Evolutionary conservation across 2,329 filamentous ascomycete genomes (phyloP).

Genomic region (Parascedosporium putredinis): DNA sequence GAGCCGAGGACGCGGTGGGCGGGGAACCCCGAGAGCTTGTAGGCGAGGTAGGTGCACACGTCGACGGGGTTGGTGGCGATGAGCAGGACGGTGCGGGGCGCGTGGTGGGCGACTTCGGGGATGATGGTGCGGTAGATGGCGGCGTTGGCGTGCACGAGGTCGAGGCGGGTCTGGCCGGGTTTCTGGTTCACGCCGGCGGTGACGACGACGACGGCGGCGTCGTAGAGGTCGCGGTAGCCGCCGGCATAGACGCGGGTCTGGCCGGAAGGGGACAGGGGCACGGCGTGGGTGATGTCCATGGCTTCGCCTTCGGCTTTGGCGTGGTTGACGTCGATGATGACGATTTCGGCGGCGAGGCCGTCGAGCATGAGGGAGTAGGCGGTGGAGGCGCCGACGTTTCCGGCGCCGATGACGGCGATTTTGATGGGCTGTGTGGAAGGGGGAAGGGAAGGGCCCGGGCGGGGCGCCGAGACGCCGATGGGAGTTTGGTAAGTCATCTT

Average conservation of each 20-base stretch:
- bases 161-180: conserved; percentile 21
- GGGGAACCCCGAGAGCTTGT: conserved; percentile 19
- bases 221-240: conserved; percentile 18
- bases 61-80: conserved; percentile 23
- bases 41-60: conserved; percentile 19
- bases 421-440: conserved; percentile 15
- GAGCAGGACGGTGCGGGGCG: conserved; percentile 20
- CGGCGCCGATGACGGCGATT: conserved; percentile 14
- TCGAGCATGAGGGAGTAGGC: conserved; percentile 20
- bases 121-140: conserved; percentile 18
- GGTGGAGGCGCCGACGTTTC: conserved; percentile 21
- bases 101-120: conserved; percentile 17
- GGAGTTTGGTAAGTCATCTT: too few species aligned
- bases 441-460: not conserved
- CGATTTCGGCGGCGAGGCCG: conserved; percentile 19
- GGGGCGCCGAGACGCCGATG: too few species aligned
- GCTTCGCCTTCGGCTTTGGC: conserved; percentile 20
- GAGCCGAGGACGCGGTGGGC: conserved; percentile 20
- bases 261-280: conserved; percentile 17
- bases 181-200: conserved; percentile 23
- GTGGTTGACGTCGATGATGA: conserved; percentile 21
- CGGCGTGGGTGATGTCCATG: conserved; percentile 20
- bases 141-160: conserved; percentile 22
- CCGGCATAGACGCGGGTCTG: conserved; percentile 18
- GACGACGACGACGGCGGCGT: conserved; percentile 21